phyloP scores from a whole-genome alignment of 805 yeast genomes.

The Lachancea thermotolerans region DNA sequence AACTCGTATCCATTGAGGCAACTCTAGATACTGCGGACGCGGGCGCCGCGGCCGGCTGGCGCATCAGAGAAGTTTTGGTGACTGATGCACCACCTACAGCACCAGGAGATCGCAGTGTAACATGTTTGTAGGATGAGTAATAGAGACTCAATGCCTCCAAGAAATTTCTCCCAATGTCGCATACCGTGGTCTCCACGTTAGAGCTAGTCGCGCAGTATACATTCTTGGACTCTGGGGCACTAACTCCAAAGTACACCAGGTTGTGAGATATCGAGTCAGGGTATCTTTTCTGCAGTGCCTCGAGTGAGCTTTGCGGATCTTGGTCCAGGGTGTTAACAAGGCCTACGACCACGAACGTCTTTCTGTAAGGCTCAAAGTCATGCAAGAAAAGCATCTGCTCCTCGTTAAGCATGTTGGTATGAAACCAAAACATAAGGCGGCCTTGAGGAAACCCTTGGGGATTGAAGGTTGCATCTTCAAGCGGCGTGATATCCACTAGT shows the following conservation, averaged over 20 bases:
- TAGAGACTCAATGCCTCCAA: conserved; percentile 57
- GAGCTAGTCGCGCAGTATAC: conserved; percentile 8
- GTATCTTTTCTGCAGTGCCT: conserved; percentile 30
- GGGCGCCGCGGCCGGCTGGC: conserved; percentile 11
- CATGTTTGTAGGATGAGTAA: conserved; percentile 68
- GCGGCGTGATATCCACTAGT: conserved; percentile 68
- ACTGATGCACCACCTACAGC: conserved; percentile 48
- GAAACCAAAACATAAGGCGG: conserved; percentile 52
- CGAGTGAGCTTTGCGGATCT: conserved; percentile 1
- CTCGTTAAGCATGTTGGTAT: conserved; percentile 36
- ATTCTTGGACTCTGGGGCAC: not conserved
- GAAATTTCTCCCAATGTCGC: conserved; percentile 64
- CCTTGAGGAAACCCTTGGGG: conserved; percentile 87
- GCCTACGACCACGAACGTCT: conserved; percentile 59
- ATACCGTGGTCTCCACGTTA: conserved; percentile 54
- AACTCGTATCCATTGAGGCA: conserved; percentile 9
- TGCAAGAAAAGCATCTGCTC: conserved; percentile 61
- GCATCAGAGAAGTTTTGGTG: conserved; percentile 31
- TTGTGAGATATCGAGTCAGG: conserved; percentile 29
- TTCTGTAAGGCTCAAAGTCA: conserved; percentile 87
- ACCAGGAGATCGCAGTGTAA: conserved; percentile 79
- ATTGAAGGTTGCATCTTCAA: conserved; percentile 53
- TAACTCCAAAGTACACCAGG: conserved; percentile 17
- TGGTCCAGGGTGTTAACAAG: conserved; percentile 25
- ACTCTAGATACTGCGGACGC: conserved; percentile 8